Percentiles rank a stretch among this genome's conserved stretches.
phyloP scores from a whole-genome alignment of 768 basidiomycete genomes.

The Pisolithus sp. region DNA sequence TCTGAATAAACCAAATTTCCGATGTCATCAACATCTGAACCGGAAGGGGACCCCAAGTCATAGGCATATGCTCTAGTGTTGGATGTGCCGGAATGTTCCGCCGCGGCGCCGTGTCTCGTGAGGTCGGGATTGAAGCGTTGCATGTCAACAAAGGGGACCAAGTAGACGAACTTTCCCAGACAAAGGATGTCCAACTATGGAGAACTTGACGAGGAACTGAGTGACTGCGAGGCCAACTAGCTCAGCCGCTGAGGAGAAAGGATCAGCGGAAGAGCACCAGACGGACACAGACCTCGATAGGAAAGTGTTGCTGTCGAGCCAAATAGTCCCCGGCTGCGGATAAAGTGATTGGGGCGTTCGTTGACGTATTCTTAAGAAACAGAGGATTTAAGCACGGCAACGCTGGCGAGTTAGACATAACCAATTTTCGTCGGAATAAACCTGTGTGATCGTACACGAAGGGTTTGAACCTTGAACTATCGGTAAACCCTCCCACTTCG shows the following conservation, averaged over 20 bases:
- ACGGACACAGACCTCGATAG: constrained; percentile 23
- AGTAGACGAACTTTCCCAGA: constrained; percentile 4
- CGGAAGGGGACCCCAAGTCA: constrained; percentile 47
- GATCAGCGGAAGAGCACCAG: constrained; percentile 22
- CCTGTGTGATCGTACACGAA: constrained; percentile 27
- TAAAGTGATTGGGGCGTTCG: constrained; percentile 15
- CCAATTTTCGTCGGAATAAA: constrained; percentile 18
- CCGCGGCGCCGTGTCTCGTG: constrained; percentile 19
- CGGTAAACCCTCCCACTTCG: neutral
- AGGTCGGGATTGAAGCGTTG: constrained; percentile 20
- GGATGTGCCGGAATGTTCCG: constrained; percentile 24
- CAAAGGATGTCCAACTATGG: constrained; percentile 7
- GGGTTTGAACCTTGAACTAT: constrained; percentile 17
- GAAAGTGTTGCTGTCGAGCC: constrained; percentile 8
- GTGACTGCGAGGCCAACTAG: constrained; percentile 1
- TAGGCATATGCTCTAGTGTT: constrained; percentile 29
- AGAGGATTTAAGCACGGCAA: constrained; percentile 27
- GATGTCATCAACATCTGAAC: constrained; percentile 47
- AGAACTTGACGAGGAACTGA: neutral
- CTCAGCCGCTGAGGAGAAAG: constrained; percentile 14
- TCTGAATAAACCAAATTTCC: constrained; percentile 26
- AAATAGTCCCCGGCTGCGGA: constrained; percentile 16
- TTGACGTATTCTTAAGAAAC: constrained; percentile 19
- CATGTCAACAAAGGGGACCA: constrained; percentile 16
- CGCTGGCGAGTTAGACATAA: constrained; percentile 15